These are phyloP conservation scores for Verticillium nonalfalfae DNA, from an alignment of 2,329 filamentous ascomycete genomes.

Conservation along the genomic window DNA sequence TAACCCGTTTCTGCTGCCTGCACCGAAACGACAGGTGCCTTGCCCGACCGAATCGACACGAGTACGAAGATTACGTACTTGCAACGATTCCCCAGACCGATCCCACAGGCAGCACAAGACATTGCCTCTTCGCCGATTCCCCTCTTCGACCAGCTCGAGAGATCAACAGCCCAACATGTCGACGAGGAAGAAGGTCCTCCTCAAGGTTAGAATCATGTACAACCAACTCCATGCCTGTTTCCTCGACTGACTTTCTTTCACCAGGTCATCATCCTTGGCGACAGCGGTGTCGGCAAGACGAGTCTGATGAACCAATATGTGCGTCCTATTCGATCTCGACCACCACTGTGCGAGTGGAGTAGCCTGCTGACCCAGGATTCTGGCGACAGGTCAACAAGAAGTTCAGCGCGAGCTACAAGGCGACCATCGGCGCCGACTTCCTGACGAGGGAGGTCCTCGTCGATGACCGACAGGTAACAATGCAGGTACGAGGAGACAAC, in stretches of 20 bases:
- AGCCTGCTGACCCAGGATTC: background rate
- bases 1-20: background rate
- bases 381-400: constrained; percentile 91
- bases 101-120: background rate
- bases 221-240: background rate
- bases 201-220: constrained; percentile 58
- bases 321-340: constrained; percentile 29
- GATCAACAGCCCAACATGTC: constrained; percentile 50
- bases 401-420: constrained; percentile 99
- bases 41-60: background rate
- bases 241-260: constrained; percentile 2
- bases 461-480: constrained; percentile 94
- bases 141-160: background rate
- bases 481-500: constrained; percentile 64
- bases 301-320: constrained; percentile 99
- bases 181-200: constrained; percentile 81
- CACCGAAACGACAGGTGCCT: background rate
- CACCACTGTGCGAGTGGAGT: background rate
- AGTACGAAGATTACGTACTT: background rate
- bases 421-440: constrained; percentile 97
- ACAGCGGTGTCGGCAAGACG: constrained; percentile 98
- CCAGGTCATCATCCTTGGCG: constrained; percentile 96
- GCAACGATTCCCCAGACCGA: background rate
- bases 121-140: background rate
- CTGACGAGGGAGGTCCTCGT: constrained; percentile 96